These are phyloP conservation scores for Calonectria henricotiae DNA, from an alignment of 2,329 filamentous ascomycete genomes.

Conservation along the genomic window DNA sequence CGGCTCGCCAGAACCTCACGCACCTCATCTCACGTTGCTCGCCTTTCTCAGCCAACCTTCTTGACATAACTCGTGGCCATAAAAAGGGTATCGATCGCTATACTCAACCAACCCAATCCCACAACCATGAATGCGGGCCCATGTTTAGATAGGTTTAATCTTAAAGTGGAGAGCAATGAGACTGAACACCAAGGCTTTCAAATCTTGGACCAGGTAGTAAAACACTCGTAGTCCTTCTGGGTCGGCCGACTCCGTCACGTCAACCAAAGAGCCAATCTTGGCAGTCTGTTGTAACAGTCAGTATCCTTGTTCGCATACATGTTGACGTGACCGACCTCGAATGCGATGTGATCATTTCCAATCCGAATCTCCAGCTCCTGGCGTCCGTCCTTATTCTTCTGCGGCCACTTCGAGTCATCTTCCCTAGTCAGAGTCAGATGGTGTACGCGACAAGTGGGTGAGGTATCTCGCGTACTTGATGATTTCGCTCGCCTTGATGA, in stretches of 20 bases:
- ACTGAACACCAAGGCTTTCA: slow-evolving; percentile 97
- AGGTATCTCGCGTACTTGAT: slow-evolving; percentile 80
- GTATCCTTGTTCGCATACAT: slow-evolving; percentile 17
- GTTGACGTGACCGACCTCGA: slow-evolving; percentile 78
- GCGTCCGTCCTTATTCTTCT: slow-evolving; percentile 98
- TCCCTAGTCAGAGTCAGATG: slow-evolving; percentile 73
- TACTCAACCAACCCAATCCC: slow-evolving; percentile 27
- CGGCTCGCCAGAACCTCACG: slow-evolving; percentile 18
- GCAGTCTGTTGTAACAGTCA: slow-evolving; percentile 78
- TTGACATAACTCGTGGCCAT: slow-evolving; percentile 17
- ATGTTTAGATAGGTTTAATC: slow-evolving; percentile 81
- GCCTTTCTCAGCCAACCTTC: background rate
- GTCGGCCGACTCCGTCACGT: slow-evolving; percentile 96
- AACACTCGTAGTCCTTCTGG: slow-evolving; percentile 97
- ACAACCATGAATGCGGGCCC: slow-evolving; percentile 16
- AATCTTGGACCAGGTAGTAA: slow-evolving; percentile 97
- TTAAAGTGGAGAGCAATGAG: slow-evolving; percentile 98
- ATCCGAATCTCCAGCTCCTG: slow-evolving; percentile 96
- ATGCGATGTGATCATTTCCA: slow-evolving; percentile 96
- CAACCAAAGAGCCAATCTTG: slow-evolving; percentile 96
- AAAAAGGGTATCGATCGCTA: slow-evolving; percentile 44
- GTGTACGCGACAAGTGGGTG: slow-evolving; percentile 18
- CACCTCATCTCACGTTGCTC: background rate
- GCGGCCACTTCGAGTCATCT: slow-evolving; percentile 98
- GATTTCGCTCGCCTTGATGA: slow-evolving; percentile 97